A percentile compares a stretch with the other conserved stretches of the same genome.
Conservation (phyloP, 441 rosid species). For the Kokia cookei region DNA sequence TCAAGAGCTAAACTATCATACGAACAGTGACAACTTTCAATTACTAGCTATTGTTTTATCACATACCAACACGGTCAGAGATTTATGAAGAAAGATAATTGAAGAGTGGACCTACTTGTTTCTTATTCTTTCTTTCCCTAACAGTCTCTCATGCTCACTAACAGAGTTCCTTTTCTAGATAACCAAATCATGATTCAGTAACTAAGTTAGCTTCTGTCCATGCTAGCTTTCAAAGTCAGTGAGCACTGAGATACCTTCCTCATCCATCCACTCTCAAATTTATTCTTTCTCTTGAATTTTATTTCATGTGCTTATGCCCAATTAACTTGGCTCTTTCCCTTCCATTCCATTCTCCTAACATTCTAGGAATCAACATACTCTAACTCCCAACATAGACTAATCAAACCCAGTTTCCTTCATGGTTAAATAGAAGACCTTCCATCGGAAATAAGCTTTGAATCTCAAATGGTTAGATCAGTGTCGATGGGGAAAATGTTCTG, state of each 20-base stretch:
- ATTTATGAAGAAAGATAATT: not conserved
- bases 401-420: slow-evolving; percentile 3
- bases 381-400: not conserved
- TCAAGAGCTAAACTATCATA: not conserved
- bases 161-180: not conserved
- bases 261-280: not conserved
- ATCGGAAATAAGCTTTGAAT: not conserved
- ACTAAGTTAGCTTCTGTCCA: not conserved
- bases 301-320: not conserved
- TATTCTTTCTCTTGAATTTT: not conserved
- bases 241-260: not conserved
- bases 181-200: not conserved
- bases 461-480: not conserved
- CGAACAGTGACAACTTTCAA: not conserved
- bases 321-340: not conserved
- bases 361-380: not conserved
- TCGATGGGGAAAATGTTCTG: not conserved
- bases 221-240: not conserved
- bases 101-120: not conserved
- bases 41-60: not conserved
- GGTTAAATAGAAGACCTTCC: not conserved
- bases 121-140: not conserved
- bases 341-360: not conserved
- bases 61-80: not conserved
- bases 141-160: not conserved